Conservation (phyloP, 345 rosid species). For the Viola odorata region DNA sequence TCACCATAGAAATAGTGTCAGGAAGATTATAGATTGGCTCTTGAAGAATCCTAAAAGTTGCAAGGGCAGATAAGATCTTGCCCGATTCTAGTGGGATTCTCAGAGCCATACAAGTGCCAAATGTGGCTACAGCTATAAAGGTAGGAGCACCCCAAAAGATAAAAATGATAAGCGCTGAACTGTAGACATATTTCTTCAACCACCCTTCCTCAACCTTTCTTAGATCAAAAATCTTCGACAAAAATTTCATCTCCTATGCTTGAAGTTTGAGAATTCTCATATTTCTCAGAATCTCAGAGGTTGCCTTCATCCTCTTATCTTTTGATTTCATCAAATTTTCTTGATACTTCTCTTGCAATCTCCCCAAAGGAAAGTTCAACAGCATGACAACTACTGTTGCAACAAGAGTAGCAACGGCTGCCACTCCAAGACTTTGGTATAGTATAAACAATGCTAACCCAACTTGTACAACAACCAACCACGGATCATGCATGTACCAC, state of each 20-base stretch:
- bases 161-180: constrained; percentile 10
- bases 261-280: constrained; percentile 38
- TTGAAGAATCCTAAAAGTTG: constrained; percentile 31
- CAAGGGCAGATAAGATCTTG: constrained; percentile 33
- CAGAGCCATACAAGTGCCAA: constrained; percentile 27
- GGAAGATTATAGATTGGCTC: constrained; percentile 27
- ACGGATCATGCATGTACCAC: constrained; percentile 30
- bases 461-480: constrained; percentile 29
- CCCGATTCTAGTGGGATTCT: constrained; percentile 27
- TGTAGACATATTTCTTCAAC: constrained; percentile 28
- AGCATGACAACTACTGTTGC: constrained; percentile 23
- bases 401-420: constrained; percentile 14
- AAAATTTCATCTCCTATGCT: constrained; percentile 37
- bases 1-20: constrained; percentile 23
- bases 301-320: constrained; percentile 31
- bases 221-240: constrained; percentile 26
- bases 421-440: constrained; percentile 26
- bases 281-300: constrained; percentile 25
- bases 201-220: constrained; percentile 24
- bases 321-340: constrained; percentile 29
- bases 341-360: constrained; percentile 22
- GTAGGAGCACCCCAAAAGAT: constrained; percentile 25
- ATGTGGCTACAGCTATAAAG: constrained; percentile 22
- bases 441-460: constrained; percentile 23
- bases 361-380: constrained; percentile 24